A percentile compares a stretch with the other conserved stretches of the same genome.
phyloP scores from a whole-genome alignment of 2,329 filamentous ascomycete genomes.

The Colletotrichum liriopes region DNA sequence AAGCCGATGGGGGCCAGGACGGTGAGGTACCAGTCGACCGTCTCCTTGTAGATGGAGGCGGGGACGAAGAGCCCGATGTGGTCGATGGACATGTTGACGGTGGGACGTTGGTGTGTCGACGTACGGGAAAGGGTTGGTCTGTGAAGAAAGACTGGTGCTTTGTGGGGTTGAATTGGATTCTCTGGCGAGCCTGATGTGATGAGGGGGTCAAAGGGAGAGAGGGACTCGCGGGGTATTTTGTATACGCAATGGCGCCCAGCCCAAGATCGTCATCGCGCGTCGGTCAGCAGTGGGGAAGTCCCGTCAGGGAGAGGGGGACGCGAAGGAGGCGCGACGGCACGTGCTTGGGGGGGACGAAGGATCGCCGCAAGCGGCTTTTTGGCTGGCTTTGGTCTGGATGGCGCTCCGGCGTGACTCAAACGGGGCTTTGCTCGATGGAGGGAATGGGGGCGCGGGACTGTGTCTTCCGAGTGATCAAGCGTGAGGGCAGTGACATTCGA shows the following conservation, averaged over 20 bases:
- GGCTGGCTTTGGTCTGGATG: neutral
- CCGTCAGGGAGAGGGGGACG: neutral
- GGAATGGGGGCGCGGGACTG: neutral
- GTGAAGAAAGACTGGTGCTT: neutral
- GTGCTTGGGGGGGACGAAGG: neutral
- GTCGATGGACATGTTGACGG: constrained; percentile 53
- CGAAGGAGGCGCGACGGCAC: constrained; percentile 27
- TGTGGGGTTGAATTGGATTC: neutral
- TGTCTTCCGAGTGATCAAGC: neutral
- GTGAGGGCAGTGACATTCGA: neutral
- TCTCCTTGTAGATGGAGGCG: constrained; percentile 48
- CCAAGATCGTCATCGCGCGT: neutral
- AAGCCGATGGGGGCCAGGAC: constrained; percentile 57
- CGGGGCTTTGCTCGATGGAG: neutral
- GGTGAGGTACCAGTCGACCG: constrained; percentile 53
- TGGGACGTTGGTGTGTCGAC: too few relatives aligned
- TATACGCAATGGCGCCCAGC: constrained; percentile 14
- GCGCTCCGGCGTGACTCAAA: constrained; percentile 13
- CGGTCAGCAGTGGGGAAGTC: neutral
- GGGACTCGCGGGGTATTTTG: constrained; percentile 30
- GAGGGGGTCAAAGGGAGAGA: neutral
- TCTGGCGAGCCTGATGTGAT: neutral
- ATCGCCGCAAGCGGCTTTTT: neutral
- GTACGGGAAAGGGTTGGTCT: neutral
- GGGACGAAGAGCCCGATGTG: constrained; percentile 53